These are phyloP conservation scores for Cystobasidium onofrii DNA, from an alignment of 768 basidiomycete species.

Conservation along the genomic window DNA sequence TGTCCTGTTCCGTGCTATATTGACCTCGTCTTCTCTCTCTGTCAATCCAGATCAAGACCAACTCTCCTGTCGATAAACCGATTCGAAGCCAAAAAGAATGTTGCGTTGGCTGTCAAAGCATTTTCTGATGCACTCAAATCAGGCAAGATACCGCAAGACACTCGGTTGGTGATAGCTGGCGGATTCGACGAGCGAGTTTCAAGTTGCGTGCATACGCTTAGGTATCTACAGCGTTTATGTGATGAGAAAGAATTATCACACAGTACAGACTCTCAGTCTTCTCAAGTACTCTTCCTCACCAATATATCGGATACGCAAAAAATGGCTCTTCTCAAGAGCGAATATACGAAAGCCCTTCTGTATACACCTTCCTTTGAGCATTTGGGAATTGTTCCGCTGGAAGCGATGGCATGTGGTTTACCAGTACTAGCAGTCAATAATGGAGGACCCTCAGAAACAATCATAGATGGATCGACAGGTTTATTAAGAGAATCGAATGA, in stretches of 20 bases:
- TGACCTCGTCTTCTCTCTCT: not conserved
- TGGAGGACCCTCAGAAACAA: conserved; percentile 78
- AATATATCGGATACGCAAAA: conserved; percentile 83
- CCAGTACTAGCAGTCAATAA: conserved; percentile 79
- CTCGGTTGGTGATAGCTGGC: conserved; percentile 74
- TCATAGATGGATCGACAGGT: conserved; percentile 61
- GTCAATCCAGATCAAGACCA: conserved; percentile 52
- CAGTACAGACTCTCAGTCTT: conserved; percentile 43
- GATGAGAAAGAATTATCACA: conserved; percentile 53
- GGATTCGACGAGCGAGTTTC: conserved; percentile 81
- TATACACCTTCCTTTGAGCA: conserved; percentile 96
- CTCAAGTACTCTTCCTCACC: conserved; percentile 75
- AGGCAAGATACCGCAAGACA: conserved; percentile 41
- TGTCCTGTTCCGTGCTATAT: conserved; percentile 25
- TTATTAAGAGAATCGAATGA: conserved; percentile 62
- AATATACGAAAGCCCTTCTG: conserved; percentile 63
- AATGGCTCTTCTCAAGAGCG: conserved; percentile 63
- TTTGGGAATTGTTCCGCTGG: conserved; percentile 92
- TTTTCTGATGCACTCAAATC: conserved; percentile 55
- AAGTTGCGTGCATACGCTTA: conserved; percentile 67
- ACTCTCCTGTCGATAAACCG: conserved; percentile 81
- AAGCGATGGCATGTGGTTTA: conserved; percentile 84
- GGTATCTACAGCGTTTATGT: conserved; percentile 56
- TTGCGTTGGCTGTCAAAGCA: conserved; percentile 65
- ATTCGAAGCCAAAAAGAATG: conserved; percentile 93